Percentiles rank a stretch among this genome's conserved stretches.
Evolutionary conservation across 768 basidiomycete species (phyloP).

Genomic region (Macrocybe gigantea): DNA sequence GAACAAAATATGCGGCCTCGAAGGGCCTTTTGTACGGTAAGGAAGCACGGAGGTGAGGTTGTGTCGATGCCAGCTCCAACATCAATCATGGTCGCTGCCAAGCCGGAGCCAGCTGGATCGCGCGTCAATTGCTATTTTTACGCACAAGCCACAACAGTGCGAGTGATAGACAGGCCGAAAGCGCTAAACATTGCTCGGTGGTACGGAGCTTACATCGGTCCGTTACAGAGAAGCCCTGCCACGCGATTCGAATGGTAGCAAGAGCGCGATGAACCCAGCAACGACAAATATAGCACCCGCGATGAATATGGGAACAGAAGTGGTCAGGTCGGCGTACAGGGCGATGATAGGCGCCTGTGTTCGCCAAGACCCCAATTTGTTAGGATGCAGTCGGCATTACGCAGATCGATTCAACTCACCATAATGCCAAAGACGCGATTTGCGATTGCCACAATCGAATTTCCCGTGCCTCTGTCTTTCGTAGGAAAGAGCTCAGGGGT

Average conservation of each 20-base stretch:
- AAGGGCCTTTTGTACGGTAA: too few relatives aligned
- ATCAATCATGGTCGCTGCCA: too few relatives aligned
- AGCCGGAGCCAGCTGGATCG: too few relatives aligned
- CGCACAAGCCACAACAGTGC: too few relatives aligned
- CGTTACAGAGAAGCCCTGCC: slow-evolving; percentile 65
- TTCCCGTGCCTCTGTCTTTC: slow-evolving; percentile 70
- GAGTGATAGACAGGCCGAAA: too few relatives aligned
- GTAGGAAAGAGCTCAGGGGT: slow-evolving; percentile 69
- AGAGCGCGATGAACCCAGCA: slow-evolving; percentile 51
- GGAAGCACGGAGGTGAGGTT: too few relatives aligned
- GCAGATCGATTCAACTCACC: slow-evolving; percentile 28
- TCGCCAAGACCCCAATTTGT: not conserved
- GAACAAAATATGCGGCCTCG: too few relatives aligned
- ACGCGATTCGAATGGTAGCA: slow-evolving; percentile 69
- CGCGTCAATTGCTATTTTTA: too few relatives aligned
- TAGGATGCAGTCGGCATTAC: not conserved
- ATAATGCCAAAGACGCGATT: slow-evolving; percentile 65
- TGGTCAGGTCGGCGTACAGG: slow-evolving; percentile 57
- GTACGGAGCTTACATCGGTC: too few relatives aligned
- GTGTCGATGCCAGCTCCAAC: too few relatives aligned
- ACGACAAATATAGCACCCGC: slow-evolving; percentile 58
- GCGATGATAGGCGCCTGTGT: slow-evolving; percentile 66
- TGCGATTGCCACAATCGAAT: slow-evolving; percentile 55
- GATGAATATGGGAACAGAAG: slow-evolving; percentile 68
- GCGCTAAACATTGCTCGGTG: too few relatives aligned